A percentile compares a stretch with the other conserved stretches of the same genome.
phyloP scores from a whole-genome alignment of 495 filamentous ascomycete species.

The Penicillium riverlandense region DNA sequence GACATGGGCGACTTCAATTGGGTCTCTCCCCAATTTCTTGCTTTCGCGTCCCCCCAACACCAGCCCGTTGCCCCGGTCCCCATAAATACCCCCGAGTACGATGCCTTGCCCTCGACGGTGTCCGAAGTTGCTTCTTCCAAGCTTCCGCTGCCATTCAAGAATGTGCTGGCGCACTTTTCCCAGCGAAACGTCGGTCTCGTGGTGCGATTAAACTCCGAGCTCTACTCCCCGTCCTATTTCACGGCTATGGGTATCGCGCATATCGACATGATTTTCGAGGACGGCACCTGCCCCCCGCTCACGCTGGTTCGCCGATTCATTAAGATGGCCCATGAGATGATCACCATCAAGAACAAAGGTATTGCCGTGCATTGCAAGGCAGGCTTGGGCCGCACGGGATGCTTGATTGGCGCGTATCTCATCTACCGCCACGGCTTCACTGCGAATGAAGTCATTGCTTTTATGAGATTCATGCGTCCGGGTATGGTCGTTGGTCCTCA shows the following conservation, averaged over 20 bases:
- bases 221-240: slow-evolving; percentile 94
- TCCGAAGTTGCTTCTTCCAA: slow-evolving; percentile 54
- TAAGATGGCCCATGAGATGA: slow-evolving; percentile 88
- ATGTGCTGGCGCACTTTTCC: slow-evolving; percentile 82
- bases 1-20: slow-evolving; percentile 99
- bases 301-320: slow-evolving; percentile 86
- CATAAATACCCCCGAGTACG: slow-evolving; percentile 62
- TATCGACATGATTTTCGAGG: slow-evolving; percentile 98
- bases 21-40: slow-evolving; percentile 90
- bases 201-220: slow-evolving; percentile 88
- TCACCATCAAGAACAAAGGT: slow-evolving; percentile 74
- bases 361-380: slow-evolving; percentile 99
- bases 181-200: slow-evolving; percentile 85
- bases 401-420: slow-evolving; percentile 92
- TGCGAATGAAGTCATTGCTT: slow-evolving; percentile 95
- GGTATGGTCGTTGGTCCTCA: slow-evolving; percentile 99
- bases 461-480: slow-evolving; percentile 98
- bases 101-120: slow-evolving; percentile 60
- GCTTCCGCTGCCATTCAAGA: slow-evolving; percentile 83
- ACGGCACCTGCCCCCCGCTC: slow-evolving; percentile 89
- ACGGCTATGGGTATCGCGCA: slow-evolving; percentile 91
- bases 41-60: slow-evolving; percentile 91
- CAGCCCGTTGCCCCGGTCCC: slow-evolving; percentile 64
- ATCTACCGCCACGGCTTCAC: slow-evolving; percentile 99
- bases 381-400: slow-evolving; percentile 91